Evolutionary conservation across 2,329 filamentous ascomycete genomes (phyloP).

Genomic region (Xylaria sp.): DNA sequence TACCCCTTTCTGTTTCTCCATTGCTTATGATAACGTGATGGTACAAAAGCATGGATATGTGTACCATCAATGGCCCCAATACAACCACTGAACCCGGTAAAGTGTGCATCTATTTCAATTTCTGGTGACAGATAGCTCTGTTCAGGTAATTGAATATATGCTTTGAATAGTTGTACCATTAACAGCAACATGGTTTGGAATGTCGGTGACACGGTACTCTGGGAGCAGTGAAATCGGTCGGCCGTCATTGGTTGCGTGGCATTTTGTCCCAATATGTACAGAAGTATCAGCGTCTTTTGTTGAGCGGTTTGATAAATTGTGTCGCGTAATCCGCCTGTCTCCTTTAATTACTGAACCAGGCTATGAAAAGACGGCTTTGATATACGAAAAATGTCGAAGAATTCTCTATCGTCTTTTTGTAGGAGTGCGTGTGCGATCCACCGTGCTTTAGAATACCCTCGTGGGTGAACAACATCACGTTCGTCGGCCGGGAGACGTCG

Average conservation of each 20-base stretch:
- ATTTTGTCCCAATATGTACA: not conserved
- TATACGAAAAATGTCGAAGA: no score
- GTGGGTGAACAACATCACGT: no score
- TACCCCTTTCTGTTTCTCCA: not conserved
- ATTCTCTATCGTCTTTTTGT: no score
- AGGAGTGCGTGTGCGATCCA: no score
- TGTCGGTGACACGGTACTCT: not conserved
- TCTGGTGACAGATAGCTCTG: not conserved
- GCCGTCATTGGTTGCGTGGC: not conserved
- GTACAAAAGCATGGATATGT: not conserved
- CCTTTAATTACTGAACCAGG: no score
- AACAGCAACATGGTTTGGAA: not conserved
- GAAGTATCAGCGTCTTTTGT: not conserved
- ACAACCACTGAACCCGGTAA: not conserved
- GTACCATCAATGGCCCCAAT: not conserved
- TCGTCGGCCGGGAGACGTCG: no score
- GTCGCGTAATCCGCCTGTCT: not conserved
- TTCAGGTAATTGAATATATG: not conserved
- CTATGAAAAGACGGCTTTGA: no score
- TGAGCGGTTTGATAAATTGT: not conserved
- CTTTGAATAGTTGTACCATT: not conserved
- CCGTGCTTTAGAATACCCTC: no score
- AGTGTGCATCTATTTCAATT: not conserved
- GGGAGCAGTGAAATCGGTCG: not conserved
- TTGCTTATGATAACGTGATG: not conserved